Evolutionary conservation across 306 rosid genomes (phyloP).

Genomic region (Astragalus membranaceus): DNA sequence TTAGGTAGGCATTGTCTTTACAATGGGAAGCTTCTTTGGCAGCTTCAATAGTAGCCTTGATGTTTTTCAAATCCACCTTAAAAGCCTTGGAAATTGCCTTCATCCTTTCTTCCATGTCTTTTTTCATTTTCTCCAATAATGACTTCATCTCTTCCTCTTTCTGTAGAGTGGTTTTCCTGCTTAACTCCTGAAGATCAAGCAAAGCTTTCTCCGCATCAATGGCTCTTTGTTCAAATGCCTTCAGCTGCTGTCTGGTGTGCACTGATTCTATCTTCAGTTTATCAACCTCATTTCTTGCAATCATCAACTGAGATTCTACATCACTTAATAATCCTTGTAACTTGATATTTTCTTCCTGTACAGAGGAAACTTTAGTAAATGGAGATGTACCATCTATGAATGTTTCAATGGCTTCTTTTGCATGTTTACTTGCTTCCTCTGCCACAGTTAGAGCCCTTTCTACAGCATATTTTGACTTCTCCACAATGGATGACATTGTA

Average conservation of each 20-base stretch:
- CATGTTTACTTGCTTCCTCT: constrained; percentile 48
- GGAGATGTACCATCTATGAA: constrained; percentile 37
- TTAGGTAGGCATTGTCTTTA: constrained; percentile 56
- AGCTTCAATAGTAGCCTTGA: constrained; percentile 59
- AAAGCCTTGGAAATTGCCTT: constrained; percentile 56
- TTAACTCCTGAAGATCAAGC: constrained; percentile 49
- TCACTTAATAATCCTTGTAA: constrained; percentile 43
- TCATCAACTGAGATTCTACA: constrained; percentile 50
- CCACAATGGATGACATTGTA: constrained; percentile 49
- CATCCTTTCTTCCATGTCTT: constrained; percentile 44
- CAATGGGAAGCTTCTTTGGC: constrained; percentile 43
- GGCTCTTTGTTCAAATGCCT: constrained; percentile 47
- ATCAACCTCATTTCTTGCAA: constrained; percentile 44
- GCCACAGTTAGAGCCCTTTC: constrained; percentile 58
- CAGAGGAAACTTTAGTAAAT: constrained; percentile 39
- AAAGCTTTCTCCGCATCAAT: constrained; percentile 49
- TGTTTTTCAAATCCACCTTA: constrained; percentile 54
- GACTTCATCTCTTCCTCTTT: constrained; percentile 59
- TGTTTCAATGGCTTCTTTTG: constrained; percentile 35
- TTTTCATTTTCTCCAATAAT: constrained; percentile 57
- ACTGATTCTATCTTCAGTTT: constrained; percentile 50
- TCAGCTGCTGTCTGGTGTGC: constrained; percentile 34
- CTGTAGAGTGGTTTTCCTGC: constrained; percentile 35
- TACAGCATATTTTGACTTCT: constrained; percentile 51
- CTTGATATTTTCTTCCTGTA: constrained; percentile 53